A percentile compares a stretch with the other conserved stretches of the same genome.
Evolutionary conservation across 2,329 filamentous ascomycete species (phyloP).

Genomic region (Neofusicoccum parvum): DNA sequence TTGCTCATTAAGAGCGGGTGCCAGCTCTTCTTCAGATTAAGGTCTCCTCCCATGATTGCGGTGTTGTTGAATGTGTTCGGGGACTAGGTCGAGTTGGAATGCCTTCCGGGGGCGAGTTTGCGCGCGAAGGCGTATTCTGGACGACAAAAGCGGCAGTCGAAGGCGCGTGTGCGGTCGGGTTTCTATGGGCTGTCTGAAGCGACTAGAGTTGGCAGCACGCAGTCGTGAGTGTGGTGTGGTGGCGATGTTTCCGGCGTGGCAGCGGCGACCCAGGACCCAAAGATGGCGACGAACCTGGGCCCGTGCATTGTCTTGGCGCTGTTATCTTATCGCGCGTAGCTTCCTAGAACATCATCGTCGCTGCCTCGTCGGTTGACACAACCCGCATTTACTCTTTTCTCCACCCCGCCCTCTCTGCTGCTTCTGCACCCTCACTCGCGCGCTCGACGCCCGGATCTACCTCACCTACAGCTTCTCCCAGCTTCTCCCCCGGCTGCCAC

Average conservation of each 20-base stretch:
- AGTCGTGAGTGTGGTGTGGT: neutral
- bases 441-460: too few relatives aligned
- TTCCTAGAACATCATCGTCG: neutral
- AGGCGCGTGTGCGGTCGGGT: neutral
- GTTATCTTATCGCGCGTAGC: neutral
- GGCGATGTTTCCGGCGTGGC: neutral
- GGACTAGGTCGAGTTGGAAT: neutral
- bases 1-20: conserved; percentile 90
- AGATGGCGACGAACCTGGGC: neutral
- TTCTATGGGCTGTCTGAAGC: neutral
- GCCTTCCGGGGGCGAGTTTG: neutral
- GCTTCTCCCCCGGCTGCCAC: conserved; percentile 26
- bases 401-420: neutral
- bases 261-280: neutral
- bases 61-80: conserved; percentile 18
- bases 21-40: conserved; percentile 92
- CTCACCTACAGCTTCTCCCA: neutral
- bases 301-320: too few relatives aligned
- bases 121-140: neutral
- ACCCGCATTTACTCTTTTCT: neutral
- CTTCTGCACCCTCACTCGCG: too few relatives aligned
- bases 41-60: conserved; percentile 83
- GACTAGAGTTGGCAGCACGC: neutral
- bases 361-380: neutral
- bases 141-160: neutral